A percentile compares a stretch with the other conserved stretches of the same genome.
Evolutionary conservation across 139 green algal species (phyloP).

Genomic region (Mychonastes homosphaera): DNA sequence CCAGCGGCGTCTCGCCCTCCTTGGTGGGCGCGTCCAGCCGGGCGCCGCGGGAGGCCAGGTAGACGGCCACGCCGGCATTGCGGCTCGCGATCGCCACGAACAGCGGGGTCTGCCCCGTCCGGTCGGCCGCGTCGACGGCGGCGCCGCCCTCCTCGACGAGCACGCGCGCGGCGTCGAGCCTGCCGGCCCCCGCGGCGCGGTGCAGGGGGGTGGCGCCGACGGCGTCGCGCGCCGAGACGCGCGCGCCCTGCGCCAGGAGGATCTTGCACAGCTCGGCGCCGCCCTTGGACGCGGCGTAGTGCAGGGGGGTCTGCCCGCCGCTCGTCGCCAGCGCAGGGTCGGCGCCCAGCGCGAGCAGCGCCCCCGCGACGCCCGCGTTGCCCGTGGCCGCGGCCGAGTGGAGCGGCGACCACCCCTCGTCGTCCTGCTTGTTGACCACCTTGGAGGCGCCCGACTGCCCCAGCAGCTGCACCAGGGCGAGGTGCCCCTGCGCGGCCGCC

Average conservation of each 20-base stretch:
- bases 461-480: conserved; percentile 35
- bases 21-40: conserved; percentile 38
- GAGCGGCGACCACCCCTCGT: conserved; percentile 64
- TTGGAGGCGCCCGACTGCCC: conserved; percentile 18
- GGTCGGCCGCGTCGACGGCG: conserved; percentile 29
- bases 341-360: conserved; percentile 38
- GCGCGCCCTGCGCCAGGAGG: conserved; percentile 25
- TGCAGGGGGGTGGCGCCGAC: conserved; percentile 44
- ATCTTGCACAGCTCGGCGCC: conserved; percentile 17
- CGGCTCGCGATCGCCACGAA: conserved; percentile 36
- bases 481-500: conserved; percentile 27
- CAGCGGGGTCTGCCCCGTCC: conserved; percentile 35
- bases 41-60: conserved; percentile 27
- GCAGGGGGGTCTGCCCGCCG: conserved; percentile 39
- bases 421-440: conserved; percentile 37
- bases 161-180: conserved; percentile 18
- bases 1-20: conserved; percentile 42
- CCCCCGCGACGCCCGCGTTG: conserved; percentile 29
- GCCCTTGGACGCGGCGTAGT: conserved; percentile 63
- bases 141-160: conserved; percentile 40
- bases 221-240: conserved; percentile 28
- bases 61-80: conserved; percentile 26
- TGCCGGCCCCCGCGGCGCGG: conserved; percentile 25
- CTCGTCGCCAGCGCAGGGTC: conserved; percentile 31
- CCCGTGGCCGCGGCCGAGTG: conserved; percentile 48